Base-by-base conservation (phyloP, 495 filamentous ascomycete species). In the Cryomyces antarcticus region DNA sequence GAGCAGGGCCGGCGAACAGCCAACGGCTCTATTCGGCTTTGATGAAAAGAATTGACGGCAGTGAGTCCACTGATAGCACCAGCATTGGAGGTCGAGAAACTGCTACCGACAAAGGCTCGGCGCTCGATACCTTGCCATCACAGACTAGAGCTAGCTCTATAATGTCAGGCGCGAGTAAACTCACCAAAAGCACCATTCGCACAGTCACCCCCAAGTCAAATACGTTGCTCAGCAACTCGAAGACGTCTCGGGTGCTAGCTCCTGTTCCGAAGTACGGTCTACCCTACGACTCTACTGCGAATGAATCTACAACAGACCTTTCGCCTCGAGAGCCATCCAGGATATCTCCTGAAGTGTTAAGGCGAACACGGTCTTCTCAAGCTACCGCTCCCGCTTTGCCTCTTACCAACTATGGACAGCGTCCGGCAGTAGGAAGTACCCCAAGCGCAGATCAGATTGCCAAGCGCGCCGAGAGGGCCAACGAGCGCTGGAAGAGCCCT, bases 11-110 rank as follows among this genome's bases (percentile, higher is more conserved):
- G 2, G 62, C 79, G 27, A 68, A 82, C 46, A 75, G 73, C 41
- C 69, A 78, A 27, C 70, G 78, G 29, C 61, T 87, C 30, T 86
- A 81, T 50, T 76, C 77, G 3, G 82, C 81, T 0, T 60, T 87
- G 47, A 76, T 84, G 68, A 76, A 72, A 48, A 71, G 73, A 28
- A 68, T 82, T 38, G 62, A 67, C 37, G 13, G 33, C n/a, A 6
- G 1, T 29, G 28, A 28, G 6, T 17, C 13, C 17, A 34, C 33
- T 10, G 24, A 17, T 31, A 37, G 39, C 7, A 1, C 33, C 17
- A 9, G 28, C n/a, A 30, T 24, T 24, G 37, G n/a, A 11, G 7
- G 6, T 37, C 31, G 5, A n/a, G 37, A 11, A 7, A 6, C 12
- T 5, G 36, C 35, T 29, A 28, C 35, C 7, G 29, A 45, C 4